Base-by-base conservation (phyloP, 768 basidiomycete species). In the Rubroboletus satanas region DNA sequence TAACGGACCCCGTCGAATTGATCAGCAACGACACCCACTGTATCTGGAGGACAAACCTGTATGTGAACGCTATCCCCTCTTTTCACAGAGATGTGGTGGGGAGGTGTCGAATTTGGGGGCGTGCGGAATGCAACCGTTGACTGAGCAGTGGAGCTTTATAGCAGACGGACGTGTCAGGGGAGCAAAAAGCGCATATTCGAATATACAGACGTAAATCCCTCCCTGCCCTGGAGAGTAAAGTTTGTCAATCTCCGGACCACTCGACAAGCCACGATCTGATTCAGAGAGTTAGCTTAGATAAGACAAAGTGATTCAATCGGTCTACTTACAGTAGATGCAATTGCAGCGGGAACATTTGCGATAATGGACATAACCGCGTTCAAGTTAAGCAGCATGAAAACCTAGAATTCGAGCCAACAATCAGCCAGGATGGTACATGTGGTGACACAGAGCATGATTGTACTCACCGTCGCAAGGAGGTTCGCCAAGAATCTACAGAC, bases 351-450 rank as follows among this genome's bases (percentile, higher is more conserved):
- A 41, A 88, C 84, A 60, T 88, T 88, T 44, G 80, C 82, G 50
- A 88, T 84, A 66, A 88, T 82, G 32, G 83, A 84, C 83, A 87
- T 85, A 52, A 87, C 79, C n/a, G 82, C 75, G 59, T 87, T 87
- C 49, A 87, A 72, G 68, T 88, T 77, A 15, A 88, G 69, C 39
- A 87, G 67, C 83, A 87, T 85, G 69, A 86, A 85, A 52, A 76
- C 69, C 74, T 77, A 54, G 14, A 29, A 45, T 28, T 7, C 28
- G 26, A 28, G 15, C 0, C 33, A 18, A 32, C 5, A 7, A 18
- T 50, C 44, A 15, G 44, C 50, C 23, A 53, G 54, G 28, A 60
- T 50, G 45, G 9, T 21, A 21, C 17, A 1, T 2, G 15, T 1
- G n/a, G 4, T 28, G 14, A 48, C 28, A 23, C 21, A 5, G 15